A percentile compares a stretch with the other conserved stretches of the same genome.
Evolutionary conservation across 202 grass and related monocot species (phyloP).

Genomic region (Musa balbisiana): DNA sequence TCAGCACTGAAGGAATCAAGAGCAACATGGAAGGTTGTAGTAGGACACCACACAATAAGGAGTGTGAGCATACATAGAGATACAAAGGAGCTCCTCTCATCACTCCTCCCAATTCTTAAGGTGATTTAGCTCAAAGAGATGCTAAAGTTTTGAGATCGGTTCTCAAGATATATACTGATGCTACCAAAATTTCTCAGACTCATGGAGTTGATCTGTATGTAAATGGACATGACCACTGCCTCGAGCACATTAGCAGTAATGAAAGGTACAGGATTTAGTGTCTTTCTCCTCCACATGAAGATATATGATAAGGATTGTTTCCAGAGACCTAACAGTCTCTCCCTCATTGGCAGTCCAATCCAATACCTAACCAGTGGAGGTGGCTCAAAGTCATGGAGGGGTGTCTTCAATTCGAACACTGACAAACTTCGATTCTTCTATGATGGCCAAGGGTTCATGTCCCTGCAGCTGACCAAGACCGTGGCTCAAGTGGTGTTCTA

Average conservation of each 20-base stretch:
- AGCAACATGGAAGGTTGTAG: constrained; percentile 9
- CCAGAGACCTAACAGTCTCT: too few species aligned
- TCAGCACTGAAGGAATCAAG: not conserved
- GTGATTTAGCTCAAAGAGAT: not conserved
- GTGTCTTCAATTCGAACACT: not conserved
- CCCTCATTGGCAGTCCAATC: not conserved
- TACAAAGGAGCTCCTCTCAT: not conserved
- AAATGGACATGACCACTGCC: constrained; percentile 1
- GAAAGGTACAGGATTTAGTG: not conserved
- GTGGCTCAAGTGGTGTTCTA: not conserved
- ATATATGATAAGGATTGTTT: too few species aligned
- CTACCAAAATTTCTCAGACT: not conserved
- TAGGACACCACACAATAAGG: not conserved
- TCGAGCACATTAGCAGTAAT: constrained; percentile 1
- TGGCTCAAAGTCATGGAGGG: not conserved
- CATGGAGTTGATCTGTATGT: not conserved
- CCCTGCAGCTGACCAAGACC: not conserved
- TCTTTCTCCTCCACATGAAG: too few species aligned
- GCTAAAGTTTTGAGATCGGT: too few species aligned
- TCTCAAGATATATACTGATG: too few species aligned
- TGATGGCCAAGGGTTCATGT: constrained; percentile 4
- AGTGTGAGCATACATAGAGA: constrained; percentile 4
- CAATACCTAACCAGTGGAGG: not conserved
- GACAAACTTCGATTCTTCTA: constrained; percentile 2
- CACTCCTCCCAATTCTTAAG: constrained; percentile 2